Evolutionary conservation across 495 filamentous ascomycete genomes (phyloP).

Genomic region (Tuber calosporum): DNA sequence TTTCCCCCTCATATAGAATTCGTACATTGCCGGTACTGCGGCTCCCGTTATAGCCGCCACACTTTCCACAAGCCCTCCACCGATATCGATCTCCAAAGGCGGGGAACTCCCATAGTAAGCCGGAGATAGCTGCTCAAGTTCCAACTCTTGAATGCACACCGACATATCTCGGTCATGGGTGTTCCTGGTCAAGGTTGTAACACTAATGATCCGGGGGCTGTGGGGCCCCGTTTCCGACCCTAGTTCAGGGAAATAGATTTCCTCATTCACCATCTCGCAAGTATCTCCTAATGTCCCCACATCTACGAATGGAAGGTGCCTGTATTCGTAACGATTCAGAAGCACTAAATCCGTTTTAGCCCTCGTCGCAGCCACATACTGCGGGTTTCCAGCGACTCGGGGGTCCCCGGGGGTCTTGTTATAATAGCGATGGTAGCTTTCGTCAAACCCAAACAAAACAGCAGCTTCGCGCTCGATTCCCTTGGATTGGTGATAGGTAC

Average conservation of each 20-base stretch:
- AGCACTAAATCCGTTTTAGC: constrained; percentile 15
- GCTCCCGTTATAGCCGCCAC: constrained; percentile 9
- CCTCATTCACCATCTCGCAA: constrained; percentile 9
- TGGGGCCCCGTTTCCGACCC: background rate
- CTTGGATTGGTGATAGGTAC: constrained; percentile 22
- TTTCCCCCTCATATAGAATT: background rate
- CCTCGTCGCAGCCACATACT: constrained; percentile 16
- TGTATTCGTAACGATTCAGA: background rate
- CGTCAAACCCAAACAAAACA: constrained; percentile 14
- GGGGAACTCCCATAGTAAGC: background rate
- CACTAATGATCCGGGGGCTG: background rate
- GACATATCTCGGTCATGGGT: background rate
- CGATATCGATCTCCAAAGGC: background rate
- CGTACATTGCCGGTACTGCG: constrained; percentile 7
- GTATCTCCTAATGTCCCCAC: background rate
- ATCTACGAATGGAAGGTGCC: constrained; percentile 4
- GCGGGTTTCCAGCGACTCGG: constrained; percentile 1
- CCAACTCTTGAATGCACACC: background rate
- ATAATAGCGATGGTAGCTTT: constrained; percentile 3
- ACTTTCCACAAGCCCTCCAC: constrained; percentile 6
- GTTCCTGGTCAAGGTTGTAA: constrained; percentile 1
- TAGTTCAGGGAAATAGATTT: background rate
- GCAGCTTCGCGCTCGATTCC: constrained; percentile 22
- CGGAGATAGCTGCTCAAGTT: background rate
- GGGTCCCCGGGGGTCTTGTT: background rate